Conservation (phyloP, 495 filamentous ascomycete species). For the Penicillium roqueforti region DNA sequence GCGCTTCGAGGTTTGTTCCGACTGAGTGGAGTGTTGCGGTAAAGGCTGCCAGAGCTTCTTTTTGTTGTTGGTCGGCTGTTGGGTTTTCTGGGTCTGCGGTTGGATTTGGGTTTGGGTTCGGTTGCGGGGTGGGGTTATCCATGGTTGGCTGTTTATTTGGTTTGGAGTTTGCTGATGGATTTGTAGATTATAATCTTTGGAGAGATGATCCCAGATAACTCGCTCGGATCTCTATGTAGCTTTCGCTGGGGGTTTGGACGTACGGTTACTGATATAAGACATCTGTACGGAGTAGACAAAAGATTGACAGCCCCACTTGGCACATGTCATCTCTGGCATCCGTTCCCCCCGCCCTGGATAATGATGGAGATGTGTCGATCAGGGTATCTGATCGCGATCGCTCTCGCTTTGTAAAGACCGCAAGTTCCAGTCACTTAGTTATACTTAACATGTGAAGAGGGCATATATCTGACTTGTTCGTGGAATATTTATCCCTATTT, state of each 20-base stretch:
- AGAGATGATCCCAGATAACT: not conserved
- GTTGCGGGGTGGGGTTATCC: not conserved
- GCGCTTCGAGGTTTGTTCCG: conserved; percentile 60
- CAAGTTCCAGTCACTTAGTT: not conserved
- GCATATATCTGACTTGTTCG: not conserved
- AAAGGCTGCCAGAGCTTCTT: conserved; percentile 71
- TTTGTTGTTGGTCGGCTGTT: conserved; percentile 20
- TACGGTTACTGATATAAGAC: not conserved
- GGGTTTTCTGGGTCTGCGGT: conserved; percentile 1
- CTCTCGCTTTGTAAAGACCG: not conserved
- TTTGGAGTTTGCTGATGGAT: not conserved
- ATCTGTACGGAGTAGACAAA: not conserved
- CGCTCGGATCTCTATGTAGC: too few relatives aligned
- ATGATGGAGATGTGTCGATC: not conserved
- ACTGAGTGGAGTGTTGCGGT: conserved; percentile 74
- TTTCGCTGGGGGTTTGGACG: too few relatives aligned
- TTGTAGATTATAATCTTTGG: not conserved
- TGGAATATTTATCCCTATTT: too few relatives aligned
- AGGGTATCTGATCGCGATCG: not conserved
- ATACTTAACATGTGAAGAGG: not conserved
- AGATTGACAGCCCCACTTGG: not conserved
- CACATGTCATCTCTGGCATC: not conserved
- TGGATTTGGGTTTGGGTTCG: not conserved
- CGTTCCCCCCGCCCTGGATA: not conserved
- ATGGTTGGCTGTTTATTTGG: not conserved